Percentiles rank a stretch among this genome's conserved stretches.
Evolutionary conservation across 2,329 filamentous ascomycete genomes (phyloP).

Genomic region (Trichophyton simii): DNA sequence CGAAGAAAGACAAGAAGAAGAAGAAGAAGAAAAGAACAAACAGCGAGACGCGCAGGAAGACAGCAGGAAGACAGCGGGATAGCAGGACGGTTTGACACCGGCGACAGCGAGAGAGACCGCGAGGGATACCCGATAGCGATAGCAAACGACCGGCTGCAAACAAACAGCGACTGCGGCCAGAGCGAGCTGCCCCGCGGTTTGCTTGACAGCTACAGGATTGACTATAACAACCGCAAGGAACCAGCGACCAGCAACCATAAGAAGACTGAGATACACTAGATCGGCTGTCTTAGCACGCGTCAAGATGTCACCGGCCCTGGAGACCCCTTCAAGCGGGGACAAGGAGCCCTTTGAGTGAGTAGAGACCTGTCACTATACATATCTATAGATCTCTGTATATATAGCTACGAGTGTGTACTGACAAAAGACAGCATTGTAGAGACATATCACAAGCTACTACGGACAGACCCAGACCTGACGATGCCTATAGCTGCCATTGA

Average conservation of each 20-base stretch:
- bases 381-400: not conserved
- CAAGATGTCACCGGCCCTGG: slow-evolving; percentile 7
- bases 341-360: slow-evolving; percentile 30
- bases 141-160: no score
- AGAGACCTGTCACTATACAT: not conserved
- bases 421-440: slow-evolving; percentile 42
- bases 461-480: slow-evolving; percentile 67
- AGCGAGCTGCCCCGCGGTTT: not conserved
- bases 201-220: not conserved
- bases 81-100: not conserved
- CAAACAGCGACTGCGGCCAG: no score
- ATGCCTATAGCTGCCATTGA: slow-evolving; percentile 95
- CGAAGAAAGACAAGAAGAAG: not conserved
- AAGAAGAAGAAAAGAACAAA: not conserved
- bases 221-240: no score
- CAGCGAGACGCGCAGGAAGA: not conserved
- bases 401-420: not conserved
- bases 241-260: no score
- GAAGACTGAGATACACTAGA: no score
- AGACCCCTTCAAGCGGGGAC: not conserved
- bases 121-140: no score
- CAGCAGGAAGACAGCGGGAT: not conserved
- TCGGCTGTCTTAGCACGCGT: not conserved
- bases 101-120: not conserved
- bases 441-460: slow-evolving; percentile 52